Conservation (phyloP, 2,329 filamentous ascomycete genomes). For the Monosporascus sp. region DNA sequence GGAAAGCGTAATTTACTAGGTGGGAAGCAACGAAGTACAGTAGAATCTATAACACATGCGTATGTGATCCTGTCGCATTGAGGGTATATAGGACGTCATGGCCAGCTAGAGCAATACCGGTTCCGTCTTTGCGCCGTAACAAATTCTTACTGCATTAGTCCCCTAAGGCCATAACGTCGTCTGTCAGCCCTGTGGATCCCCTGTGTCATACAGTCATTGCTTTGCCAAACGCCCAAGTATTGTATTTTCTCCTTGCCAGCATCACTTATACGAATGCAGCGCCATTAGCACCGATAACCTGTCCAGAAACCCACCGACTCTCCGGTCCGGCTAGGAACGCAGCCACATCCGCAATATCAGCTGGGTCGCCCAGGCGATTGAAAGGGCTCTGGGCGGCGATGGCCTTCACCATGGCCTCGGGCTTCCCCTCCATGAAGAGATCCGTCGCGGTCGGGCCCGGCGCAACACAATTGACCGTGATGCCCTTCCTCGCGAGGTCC, state of each 20-base stretch:
- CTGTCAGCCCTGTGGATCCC: no score
- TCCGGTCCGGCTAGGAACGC: slow-evolving; percentile 30
- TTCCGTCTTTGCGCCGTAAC: no score
- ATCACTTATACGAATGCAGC: background rate
- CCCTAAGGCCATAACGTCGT: no score
- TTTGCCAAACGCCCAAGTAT: no score
- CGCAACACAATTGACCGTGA: slow-evolving; percentile 45
- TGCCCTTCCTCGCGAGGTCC: slow-evolving; percentile 46
- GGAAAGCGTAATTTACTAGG: no score
- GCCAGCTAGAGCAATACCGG: no score
- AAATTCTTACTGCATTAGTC: no score
- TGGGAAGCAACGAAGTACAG: no score
- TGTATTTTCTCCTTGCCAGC: background rate
- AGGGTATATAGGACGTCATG: no score
- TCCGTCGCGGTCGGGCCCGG: slow-evolving; percentile 52
- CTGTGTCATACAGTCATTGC: no score
- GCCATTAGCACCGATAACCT: background rate
- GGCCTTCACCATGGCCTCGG: slow-evolving; percentile 37
- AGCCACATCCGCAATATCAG: slow-evolving; percentile 45
- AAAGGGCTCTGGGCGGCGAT: slow-evolving; percentile 37
- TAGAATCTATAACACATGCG: no score
- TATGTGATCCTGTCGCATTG: no score
- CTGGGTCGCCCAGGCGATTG: slow-evolving; percentile 39
- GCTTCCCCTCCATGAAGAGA: slow-evolving; percentile 46
- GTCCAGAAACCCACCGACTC: background rate